These are phyloP conservation scores for Mytilinidion resinicola DNA, from an alignment of 495 filamentous ascomycete species.

Conservation along the genomic window DNA sequence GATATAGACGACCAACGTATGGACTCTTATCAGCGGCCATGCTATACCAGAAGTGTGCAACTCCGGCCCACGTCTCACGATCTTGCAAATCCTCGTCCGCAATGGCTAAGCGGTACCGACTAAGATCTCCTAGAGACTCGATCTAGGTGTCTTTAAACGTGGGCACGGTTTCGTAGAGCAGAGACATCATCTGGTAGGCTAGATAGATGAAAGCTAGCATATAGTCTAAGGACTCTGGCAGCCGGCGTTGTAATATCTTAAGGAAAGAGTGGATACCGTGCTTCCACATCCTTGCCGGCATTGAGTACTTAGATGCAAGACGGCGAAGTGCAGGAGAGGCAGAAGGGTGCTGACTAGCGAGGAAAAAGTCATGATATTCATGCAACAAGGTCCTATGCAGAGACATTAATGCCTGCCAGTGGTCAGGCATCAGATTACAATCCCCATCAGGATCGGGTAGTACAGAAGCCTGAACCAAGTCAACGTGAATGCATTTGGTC, in stretches of 20 bases:
- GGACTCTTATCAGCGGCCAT: constrained; percentile 69
- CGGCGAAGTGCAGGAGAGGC: constrained; percentile 52
- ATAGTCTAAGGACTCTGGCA: constrained; percentile 66
- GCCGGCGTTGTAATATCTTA: constrained; percentile 60
- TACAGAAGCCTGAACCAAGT: constrained; percentile 42
- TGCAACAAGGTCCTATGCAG: constrained; percentile 54
- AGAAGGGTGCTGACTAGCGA: constrained; percentile 69
- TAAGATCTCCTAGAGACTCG: constrained; percentile 78
- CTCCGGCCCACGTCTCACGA: constrained; percentile 69
- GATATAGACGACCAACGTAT: constrained; percentile 67
- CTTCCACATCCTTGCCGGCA: constrained; percentile 82
- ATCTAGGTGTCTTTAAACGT: constrained; percentile 82
- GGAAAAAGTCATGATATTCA: constrained; percentile 48
- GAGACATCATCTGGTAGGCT: constrained; percentile 73
- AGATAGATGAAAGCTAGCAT: constrained; percentile 79
- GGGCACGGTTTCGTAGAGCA: constrained; percentile 69
- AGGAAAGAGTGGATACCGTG: constrained; percentile 76
- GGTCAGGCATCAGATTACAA: constrained; percentile 48
- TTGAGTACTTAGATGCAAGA: constrained; percentile 63
- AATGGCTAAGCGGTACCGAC: constrained; percentile 69
- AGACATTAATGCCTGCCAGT: constrained; percentile 69
- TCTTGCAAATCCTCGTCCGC: constrained; percentile 66
- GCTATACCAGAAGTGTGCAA: constrained; percentile 74
- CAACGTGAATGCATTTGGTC: constrained; percentile 67
- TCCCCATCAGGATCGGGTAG: constrained; percentile 9